These are phyloP conservation scores for Dactylellina parvicollis DNA, from an alignment of 2,329 filamentous ascomycete genomes.

Conservation along the genomic window DNA sequence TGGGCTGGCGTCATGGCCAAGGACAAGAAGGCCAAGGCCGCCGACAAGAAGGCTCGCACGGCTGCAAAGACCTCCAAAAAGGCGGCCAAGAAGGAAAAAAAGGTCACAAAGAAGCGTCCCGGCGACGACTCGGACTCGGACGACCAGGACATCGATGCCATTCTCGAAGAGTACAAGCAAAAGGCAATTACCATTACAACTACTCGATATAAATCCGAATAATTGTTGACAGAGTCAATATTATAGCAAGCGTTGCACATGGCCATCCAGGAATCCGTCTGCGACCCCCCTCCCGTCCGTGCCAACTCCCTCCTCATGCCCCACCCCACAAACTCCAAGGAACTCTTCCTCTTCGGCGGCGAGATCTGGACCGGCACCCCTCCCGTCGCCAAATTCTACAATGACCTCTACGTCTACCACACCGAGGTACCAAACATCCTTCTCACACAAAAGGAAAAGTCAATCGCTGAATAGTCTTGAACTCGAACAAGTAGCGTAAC, in stretches of 20 bases:
- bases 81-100: slow-evolving; percentile 76
- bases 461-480: slow-evolving; percentile 71
- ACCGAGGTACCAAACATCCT: slow-evolving; percentile 64
- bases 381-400: slow-evolving; percentile 74
- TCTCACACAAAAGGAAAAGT: slow-evolving; percentile 67
- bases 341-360: slow-evolving; percentile 89
- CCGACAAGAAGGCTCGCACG: slow-evolving; percentile 65
- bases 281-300: slow-evolving; percentile 78
- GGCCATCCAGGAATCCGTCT: slow-evolving; percentile 85
- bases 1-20: slow-evolving; percentile 49
- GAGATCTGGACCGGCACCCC: slow-evolving; percentile 91
- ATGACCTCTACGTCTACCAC: slow-evolving; percentile 72
- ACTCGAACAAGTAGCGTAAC: slow-evolving; percentile 74
- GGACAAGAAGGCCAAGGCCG: slow-evolving; percentile 63
- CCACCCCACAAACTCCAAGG: slow-evolving; percentile 78
- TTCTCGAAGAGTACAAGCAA: slow-evolving; percentile 90
- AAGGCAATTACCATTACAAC: slow-evolving; percentile 62
- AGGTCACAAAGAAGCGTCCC: slow-evolving; percentile 77
- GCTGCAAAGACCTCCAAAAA: slow-evolving; percentile 62
- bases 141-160: slow-evolving; percentile 90
- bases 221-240: neutral
- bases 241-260: slow-evolving; percentile 85
- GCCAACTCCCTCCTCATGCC: slow-evolving; percentile 84
- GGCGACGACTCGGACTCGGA: slow-evolving; percentile 86
- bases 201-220: neutral